These are phyloP conservation scores for Dactylella cylindrospora DNA, from an alignment of 2,329 filamentous ascomycete species.

Conservation along the genomic window DNA sequence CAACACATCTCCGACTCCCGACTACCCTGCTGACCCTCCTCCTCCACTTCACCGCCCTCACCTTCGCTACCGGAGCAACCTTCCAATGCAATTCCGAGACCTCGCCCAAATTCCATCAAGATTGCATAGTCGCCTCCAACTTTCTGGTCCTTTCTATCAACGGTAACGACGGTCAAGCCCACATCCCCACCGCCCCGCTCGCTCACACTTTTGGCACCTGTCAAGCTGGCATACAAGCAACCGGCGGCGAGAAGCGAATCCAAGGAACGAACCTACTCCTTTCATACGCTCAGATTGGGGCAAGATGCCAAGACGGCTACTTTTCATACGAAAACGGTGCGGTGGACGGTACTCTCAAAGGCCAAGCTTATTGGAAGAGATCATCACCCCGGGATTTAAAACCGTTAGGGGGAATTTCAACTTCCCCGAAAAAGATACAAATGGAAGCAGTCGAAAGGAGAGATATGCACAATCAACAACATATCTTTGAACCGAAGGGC, in stretches of 20 bases:
- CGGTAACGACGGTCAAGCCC: constrained; percentile 15
- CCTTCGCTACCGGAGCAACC: constrained; percentile 24
- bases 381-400: too few species aligned
- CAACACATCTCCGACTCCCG: constrained; percentile 24
- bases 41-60: constrained; percentile 10
- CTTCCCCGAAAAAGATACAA: too few species aligned
- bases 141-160: constrained; percentile 29
- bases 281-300: constrained; percentile 30
- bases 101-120: constrained; percentile 20
- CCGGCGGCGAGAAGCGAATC: constrained; percentile 17
- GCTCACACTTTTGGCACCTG: constrained; percentile 14
- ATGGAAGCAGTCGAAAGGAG: too few species aligned
- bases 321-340: constrained; percentile 7
- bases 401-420: too few species aligned
- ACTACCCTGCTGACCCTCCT: constrained; percentile 17
- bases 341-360: constrained; percentile 15
- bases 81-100: constrained; percentile 31
- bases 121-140: constrained; percentile 27
- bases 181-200: constrained; percentile 32
- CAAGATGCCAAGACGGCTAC: constrained; percentile 35
- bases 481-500: background rate
- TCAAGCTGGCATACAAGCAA: constrained; percentile 15
- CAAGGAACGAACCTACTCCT: constrained; percentile 22
- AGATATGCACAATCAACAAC: constrained; percentile 11
- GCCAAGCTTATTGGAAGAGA: constrained; percentile 31